phyloP scores from a whole-genome alignment of 306 rosid genomes.

The Lathyrus oleraceus region DNA sequence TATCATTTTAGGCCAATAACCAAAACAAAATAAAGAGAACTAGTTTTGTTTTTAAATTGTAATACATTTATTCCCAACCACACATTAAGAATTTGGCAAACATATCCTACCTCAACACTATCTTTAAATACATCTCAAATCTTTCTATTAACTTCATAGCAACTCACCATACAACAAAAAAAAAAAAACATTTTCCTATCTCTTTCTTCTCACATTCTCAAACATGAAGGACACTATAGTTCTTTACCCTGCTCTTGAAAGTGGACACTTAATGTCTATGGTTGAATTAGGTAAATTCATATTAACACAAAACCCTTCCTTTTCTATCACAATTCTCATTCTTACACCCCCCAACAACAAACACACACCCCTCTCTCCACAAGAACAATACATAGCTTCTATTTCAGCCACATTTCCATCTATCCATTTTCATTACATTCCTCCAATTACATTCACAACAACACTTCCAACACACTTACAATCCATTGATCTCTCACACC shows the following conservation, averaged over 20 bases:
- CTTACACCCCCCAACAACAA: background rate
- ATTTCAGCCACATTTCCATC: background rate
- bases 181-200: background rate
- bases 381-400: background rate
- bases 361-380: background rate
- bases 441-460: background rate
- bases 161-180: background rate
- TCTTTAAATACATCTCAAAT: background rate
- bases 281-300: slow-evolving; percentile 1
- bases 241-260: background rate
- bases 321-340: background rate
- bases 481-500: slow-evolving; percentile 4
- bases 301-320: background rate
- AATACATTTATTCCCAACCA: no score
- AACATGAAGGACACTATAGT: background rate
- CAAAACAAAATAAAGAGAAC: no score
- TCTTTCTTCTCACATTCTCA: background rate
- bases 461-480: background rate
- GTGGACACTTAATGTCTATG: slow-evolving; percentile 8
- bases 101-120: background rate
- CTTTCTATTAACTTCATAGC: background rate
- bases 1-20: no score
- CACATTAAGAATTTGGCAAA: no score
- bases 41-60: no score
- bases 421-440: slow-evolving; percentile 37